Conservation (phyloP, 2,329 filamentous ascomycete species). For the Aspergillus calidoustus region DNA sequence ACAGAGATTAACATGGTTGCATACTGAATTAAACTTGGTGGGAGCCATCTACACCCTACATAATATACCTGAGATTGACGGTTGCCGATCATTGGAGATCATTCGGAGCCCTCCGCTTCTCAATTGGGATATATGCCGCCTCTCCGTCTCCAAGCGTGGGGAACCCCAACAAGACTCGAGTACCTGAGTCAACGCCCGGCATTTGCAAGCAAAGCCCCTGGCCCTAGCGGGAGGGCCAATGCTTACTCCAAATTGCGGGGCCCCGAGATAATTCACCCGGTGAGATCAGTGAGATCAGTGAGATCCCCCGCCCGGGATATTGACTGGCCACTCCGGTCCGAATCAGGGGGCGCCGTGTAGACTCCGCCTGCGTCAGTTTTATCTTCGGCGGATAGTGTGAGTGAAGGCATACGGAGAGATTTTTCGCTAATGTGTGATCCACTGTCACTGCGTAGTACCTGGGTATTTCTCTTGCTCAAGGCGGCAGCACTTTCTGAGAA, state of each 20-base stretch:
- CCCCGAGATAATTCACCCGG: background rate
- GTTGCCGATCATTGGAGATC: background rate
- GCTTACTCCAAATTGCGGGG: too few relatives aligned
- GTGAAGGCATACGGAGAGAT: too few relatives aligned
- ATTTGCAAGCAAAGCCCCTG: background rate
- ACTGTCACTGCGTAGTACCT: too few relatives aligned
- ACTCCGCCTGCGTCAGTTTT: background rate
- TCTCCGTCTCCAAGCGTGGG: background rate
- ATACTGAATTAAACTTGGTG: background rate
- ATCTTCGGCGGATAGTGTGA: background rate
- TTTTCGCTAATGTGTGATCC: too few relatives aligned
- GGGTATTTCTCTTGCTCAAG: too few relatives aligned
- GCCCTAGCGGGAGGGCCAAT: too few relatives aligned
- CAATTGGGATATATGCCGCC: background rate
- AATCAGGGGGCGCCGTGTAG: background rate
- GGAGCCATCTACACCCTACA: background rate
- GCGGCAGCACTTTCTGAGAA: too few relatives aligned
- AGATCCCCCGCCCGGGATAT: background rate
- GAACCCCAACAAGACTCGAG: background rate
- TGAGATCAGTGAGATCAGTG: background rate
- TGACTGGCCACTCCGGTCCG: background rate
- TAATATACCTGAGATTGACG: background rate
- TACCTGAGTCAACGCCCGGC: background rate
- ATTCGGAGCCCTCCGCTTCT: background rate
- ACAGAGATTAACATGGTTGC: background rate